Percentiles rank a stretch among this genome's conserved stretches.
Conservation (phyloP, 1,139 yeast species). For the Geotrichum bryndzae region DNA sequence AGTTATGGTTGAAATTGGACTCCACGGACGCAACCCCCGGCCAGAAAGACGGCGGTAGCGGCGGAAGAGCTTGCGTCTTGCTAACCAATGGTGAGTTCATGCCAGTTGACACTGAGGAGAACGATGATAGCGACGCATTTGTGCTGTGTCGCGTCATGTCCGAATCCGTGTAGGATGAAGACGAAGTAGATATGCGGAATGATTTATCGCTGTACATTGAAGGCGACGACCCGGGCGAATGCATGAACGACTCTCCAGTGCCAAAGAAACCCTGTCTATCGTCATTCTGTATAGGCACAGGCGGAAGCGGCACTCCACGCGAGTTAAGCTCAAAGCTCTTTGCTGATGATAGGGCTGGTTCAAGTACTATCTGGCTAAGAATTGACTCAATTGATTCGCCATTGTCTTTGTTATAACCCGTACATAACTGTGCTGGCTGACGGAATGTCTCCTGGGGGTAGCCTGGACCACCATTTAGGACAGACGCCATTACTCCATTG, state of each 20-base stretch:
- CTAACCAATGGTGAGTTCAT: background rate
- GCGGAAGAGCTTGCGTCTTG: background rate
- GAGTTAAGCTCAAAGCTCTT: background rate
- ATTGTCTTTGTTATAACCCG: background rate
- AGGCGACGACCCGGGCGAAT: background rate
- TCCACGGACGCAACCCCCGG: background rate
- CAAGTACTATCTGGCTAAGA: background rate
- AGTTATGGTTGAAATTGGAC: background rate
- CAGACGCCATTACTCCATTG: background rate
- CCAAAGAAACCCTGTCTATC: background rate
- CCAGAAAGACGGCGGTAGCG: background rate
- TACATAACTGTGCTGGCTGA: background rate
- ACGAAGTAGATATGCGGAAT: background rate
- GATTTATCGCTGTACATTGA: background rate
- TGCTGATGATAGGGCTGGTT: background rate
- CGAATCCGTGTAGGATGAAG: background rate
- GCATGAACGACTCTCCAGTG: background rate
- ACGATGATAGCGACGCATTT: background rate
- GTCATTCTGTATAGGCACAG: background rate
- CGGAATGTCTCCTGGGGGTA: background rate
- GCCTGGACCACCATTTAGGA: background rate
- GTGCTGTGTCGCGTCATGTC: slow-evolving; percentile 2
- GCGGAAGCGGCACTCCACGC: background rate
- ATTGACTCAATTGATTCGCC: background rate
- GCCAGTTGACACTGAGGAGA: background rate